A percentile compares a stretch with the other conserved stretches of the same genome.
phyloP scores from a whole-genome alignment of 441 rosid genomes.

The Erodium chrysanthum region DNA sequence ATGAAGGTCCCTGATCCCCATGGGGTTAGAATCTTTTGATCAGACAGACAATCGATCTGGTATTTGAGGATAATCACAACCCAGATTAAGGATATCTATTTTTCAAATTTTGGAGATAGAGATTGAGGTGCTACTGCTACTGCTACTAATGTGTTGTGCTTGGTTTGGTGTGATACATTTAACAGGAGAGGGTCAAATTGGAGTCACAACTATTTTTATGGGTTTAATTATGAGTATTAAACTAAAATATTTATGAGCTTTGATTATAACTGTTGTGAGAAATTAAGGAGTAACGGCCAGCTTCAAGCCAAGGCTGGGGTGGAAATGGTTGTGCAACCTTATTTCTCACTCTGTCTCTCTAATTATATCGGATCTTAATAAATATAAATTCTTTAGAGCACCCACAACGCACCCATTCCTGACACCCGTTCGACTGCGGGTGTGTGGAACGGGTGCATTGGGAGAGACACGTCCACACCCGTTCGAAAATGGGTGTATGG shows the following conservation, averaged over 20 bases:
- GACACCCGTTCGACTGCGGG: too few species aligned
- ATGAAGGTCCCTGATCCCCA: constrained; percentile 30
- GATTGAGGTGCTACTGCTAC: neutral
- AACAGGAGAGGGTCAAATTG: neutral
- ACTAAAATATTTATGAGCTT: constrained; percentile 21
- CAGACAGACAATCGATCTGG: neutral
- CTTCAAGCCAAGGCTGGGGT: neutral
- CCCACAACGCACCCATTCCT: too few species aligned
- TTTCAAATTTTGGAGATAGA: neutral
- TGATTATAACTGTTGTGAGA: constrained; percentile 19
- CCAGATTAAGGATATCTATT: neutral
- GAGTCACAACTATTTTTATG: neutral
- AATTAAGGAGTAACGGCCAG: constrained; percentile 21
- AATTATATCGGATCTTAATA: too few species aligned
- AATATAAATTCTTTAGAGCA: too few species aligned
- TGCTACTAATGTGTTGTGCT: neutral
- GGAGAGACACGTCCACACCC: too few species aligned
- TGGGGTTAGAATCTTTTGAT: constrained; percentile 6
- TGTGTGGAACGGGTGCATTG: too few species aligned
- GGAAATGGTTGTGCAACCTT: too few species aligned
- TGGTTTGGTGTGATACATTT: neutral
- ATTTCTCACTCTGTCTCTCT: too few species aligned
- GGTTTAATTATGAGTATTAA: constrained; percentile 14
- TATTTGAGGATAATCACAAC: neutral
- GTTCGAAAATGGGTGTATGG: too few species aligned